Evolutionary conservation across 345 rosid species (phyloP), one percentile per base, ranked within the genome.

Genomic region (Citrus medica): DNA sequence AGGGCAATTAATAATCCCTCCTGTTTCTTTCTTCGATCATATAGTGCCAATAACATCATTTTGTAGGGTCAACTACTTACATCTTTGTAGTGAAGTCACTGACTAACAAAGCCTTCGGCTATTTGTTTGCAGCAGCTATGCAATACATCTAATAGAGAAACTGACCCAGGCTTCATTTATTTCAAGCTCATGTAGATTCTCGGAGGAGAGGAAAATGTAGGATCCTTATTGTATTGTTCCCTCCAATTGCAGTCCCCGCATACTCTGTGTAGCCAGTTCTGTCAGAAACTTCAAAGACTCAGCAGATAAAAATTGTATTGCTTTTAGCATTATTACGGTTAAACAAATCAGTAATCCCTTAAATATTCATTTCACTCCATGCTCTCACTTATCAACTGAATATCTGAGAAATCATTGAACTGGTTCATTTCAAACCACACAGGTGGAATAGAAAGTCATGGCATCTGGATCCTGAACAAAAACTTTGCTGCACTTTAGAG

Each of bases 231-330:
- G n/a, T 16, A 10, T 61, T 67, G n/a, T 71, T 17, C 22, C 55
- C 38, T 75, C 40, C 67, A 25, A 33, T 30, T n/a, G 2, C 55
- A 60, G 61, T 53, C 74, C 78, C 85, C 71, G 75, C 85, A 71
- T 22, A 72, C 37, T 16, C 69, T 40, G 4, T 13, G 66, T 32
- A 5, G 51, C 38, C 40, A 60, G 24, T 74, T 63, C 73, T 65
- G 67, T 59, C 79, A 81, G 40, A 75, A 73, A 85, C 71, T 69
- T 48, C 37, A 58, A 58, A 48, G 75, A 24, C 38, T 46, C 75
- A 46, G 79, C 14, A 27, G 72, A 48, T 12, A 17, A 71, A 59
- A 74, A 67, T 28, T 48, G 40, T 21, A 28, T n/a, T 35, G 66
- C 69, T 25, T 63, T 77, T 46, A 56, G 22, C 42, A 69, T 66